Evolutionary conservation across 495 filamentous ascomycete species (phyloP), one percentile per base, ranked within the genome.

Genomic region (Penicillium lividum): DNA sequence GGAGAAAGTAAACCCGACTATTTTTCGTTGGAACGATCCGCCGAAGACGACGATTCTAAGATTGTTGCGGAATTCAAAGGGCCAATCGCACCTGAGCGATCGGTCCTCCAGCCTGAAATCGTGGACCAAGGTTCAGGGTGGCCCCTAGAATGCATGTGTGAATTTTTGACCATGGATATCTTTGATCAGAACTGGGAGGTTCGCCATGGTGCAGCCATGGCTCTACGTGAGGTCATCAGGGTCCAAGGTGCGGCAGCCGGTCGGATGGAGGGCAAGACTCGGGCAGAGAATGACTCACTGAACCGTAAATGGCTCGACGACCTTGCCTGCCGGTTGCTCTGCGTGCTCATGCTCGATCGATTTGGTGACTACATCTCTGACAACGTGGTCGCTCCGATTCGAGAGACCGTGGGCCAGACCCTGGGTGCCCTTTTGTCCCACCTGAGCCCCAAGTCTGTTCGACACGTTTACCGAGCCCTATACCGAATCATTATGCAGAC

Each of bases 301-400:
- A 98, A 97, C 62, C 82, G 84, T 51, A 82, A 79, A 70, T 98
- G 91, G 91, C 79, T 97, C 15, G 90, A 97, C 67, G 94, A 98
- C 64, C 79, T 98, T 38, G 91, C 93, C 15, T 97, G 93, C 67
- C 88, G 92, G 33, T 77, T 98, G 27, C 90, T 91, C 67, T 96
- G 91, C 70, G 92, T 98, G 51, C 88, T 98, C 59, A 97, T 98
- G 88, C 85, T 98, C 1, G 94, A 98, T 73, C 86, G 92, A 50
- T 98, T 98, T 65, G 96, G 92, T 48, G 94, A 98, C 70, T 98
- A 97, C 73, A 92, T 95, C 54, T 96, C 93, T 7, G 94, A 98
- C 70, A 98, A 90, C 54, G 95, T 94, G 5, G 91, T 98, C 38
- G 94, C 94, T 3, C 94, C 94, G 1, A 96, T 98, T 57, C 82